These are phyloP conservation scores for Saccharomycopsis sp. DNA, from an alignment of 805 yeast genomes.

Conservation along the genomic window DNA sequence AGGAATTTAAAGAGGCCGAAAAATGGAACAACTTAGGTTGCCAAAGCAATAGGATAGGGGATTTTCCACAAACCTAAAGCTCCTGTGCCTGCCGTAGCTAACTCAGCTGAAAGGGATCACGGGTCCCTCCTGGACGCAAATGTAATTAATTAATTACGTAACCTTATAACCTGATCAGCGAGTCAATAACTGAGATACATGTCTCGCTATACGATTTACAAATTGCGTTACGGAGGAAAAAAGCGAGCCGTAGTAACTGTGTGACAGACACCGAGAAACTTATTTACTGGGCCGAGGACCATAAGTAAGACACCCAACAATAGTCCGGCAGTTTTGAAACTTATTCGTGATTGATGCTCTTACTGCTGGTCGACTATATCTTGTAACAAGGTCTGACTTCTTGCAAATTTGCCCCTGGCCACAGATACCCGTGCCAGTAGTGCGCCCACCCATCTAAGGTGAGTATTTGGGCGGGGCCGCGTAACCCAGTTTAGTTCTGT, in stretches of 20 bases:
- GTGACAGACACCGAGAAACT: background rate
- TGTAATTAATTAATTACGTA: too few relatives aligned
- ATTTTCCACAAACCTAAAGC: background rate
- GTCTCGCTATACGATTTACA: background rate
- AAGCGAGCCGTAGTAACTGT: background rate
- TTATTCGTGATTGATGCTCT: background rate
- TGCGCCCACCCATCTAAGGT: too few relatives aligned
- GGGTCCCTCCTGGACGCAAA: background rate
- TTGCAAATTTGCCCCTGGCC: background rate
- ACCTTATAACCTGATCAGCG: background rate
- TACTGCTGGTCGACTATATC: too few relatives aligned
- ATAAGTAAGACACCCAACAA: background rate
- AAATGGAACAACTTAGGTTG: background rate
- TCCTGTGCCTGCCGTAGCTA: background rate
- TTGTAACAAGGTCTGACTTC: too few relatives aligned
- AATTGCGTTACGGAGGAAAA: background rate
- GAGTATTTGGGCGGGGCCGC: background rate
- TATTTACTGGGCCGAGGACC: background rate
- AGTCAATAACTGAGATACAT: background rate
- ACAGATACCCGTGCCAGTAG: background rate
- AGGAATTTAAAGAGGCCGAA: background rate
- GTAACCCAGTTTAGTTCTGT: background rate
- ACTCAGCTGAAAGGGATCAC: too few relatives aligned
- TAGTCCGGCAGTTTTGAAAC: background rate
- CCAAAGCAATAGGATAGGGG: background rate